Conservation (phyloP, 2,329 filamentous ascomycete genomes). For the Kalmusia sp. region DNA sequence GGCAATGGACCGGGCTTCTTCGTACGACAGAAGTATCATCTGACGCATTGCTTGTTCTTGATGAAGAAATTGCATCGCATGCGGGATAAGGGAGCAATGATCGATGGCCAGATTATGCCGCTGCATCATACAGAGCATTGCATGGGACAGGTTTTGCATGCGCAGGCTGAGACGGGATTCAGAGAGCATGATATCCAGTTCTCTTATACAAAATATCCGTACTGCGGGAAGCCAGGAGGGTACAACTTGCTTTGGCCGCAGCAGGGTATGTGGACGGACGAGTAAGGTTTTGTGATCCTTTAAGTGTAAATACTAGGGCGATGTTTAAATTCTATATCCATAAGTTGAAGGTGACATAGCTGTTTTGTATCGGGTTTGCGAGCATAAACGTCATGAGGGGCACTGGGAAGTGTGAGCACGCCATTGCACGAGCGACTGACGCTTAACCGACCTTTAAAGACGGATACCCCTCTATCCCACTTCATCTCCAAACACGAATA, state of each 20-base stretch:
- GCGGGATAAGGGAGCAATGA: not conserved
- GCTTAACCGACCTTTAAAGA: constrained; percentile 6
- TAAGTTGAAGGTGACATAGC: too few species aligned
- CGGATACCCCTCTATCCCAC: constrained; percentile 1
- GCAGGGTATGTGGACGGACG: not conserved
- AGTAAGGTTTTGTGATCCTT: too few species aligned
- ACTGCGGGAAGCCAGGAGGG: constrained; percentile 3
- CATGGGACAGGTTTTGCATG: not conserved
- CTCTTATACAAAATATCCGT: constrained; percentile 5
- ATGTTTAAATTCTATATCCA: too few species aligned
- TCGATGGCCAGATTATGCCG: constrained; percentile 2
- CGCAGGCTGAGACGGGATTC: not conserved
- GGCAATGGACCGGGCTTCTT: constrained; percentile 3
- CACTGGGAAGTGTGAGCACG: constrained; percentile 12
- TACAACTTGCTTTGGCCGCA: not conserved
- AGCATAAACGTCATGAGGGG: not conserved
- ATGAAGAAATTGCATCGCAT: constrained; percentile 1
- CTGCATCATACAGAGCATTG: constrained; percentile 4
- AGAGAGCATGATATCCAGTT: not conserved
- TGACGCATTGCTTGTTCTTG: constrained; percentile 9
- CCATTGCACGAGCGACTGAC: constrained; percentile 16
- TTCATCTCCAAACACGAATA: not conserved
- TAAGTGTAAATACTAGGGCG: too few species aligned
- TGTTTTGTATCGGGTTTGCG: too few species aligned
- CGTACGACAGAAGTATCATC: not conserved